A percentile compares a stretch with the other conserved stretches of the same genome.
phyloP scores from a whole-genome alignment of 2,329 filamentous ascomycete genomes.

The Ophiosphaerella herpotricha region DNA sequence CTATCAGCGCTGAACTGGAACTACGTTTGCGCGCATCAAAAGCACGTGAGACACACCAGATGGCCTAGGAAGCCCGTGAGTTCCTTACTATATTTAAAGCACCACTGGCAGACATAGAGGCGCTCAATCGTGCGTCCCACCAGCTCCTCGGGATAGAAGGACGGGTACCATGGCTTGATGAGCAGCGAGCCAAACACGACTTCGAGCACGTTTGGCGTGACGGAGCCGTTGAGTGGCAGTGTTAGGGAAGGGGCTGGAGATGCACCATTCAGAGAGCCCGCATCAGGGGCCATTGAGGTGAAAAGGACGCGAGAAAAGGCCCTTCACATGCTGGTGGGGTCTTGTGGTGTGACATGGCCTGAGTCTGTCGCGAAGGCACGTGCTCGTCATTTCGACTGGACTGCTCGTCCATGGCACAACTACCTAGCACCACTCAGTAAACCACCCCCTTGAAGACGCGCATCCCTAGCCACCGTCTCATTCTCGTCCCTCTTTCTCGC shows the following conservation, averaged over 20 bases:
- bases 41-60: conserved; percentile 24
- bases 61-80: conserved; percentile 55
- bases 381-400: too few species aligned
- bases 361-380: too few species aligned
- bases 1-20: conserved; percentile 4
- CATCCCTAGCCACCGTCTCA: too few species aligned
- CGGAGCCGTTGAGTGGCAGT: conserved; percentile 21
- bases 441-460: too few species aligned
- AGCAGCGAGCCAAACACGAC: conserved; percentile 83
- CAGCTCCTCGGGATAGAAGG: conserved; percentile 77
- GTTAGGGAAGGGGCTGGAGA: conserved; percentile 15
- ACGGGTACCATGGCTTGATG: conserved; percentile 91
- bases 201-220: conserved; percentile 79
- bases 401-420: too few species aligned
- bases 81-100: conserved; percentile 85
- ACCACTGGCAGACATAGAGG: conserved; percentile 87
- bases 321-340: conserved; percentile 10
- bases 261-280: conserved; percentile 22
- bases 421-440: too few species aligned
- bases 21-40: neutral
- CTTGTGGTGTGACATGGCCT: neutral
- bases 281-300: conserved; percentile 29
- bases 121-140: conserved; percentile 53
- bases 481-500: neutral
- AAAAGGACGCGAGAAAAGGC: conserved; percentile 2